phyloP scores from a whole-genome alignment of 257 asterid species.

The Rauvolfia tetraphylla region DNA sequence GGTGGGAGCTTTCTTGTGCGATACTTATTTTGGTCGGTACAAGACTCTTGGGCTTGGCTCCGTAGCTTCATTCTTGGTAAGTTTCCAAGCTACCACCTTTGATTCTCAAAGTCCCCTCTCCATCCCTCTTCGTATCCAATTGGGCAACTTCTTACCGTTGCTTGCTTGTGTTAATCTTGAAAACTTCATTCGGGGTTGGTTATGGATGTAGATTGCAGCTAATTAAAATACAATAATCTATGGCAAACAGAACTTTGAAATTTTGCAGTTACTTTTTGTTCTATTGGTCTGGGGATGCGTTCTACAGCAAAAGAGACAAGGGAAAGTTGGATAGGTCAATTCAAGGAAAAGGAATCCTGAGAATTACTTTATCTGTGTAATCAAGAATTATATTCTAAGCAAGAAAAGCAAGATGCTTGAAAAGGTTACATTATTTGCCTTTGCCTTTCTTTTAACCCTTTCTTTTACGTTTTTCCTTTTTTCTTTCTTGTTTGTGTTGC shows the following conservation, averaged over 20 bases:
- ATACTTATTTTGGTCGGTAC: constrained; percentile 35
- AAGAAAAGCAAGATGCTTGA: no score
- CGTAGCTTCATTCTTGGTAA: constrained; percentile 28
- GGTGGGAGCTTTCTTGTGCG: constrained; percentile 33
- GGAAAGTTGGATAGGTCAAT: background rate
- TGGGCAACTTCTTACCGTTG: no score
- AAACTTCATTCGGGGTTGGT: background rate
- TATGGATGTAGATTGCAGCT: no score
- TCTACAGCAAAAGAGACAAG: background rate
- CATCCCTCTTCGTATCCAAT: background rate
- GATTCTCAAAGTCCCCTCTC: no score
- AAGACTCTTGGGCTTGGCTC: constrained; percentile 28
- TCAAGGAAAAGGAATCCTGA: background rate
- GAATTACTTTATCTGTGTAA: background rate
- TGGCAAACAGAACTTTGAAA: background rate
- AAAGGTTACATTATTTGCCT: no score
- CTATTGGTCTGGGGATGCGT: background rate
- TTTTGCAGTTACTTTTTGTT: background rate
- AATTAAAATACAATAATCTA: no score
- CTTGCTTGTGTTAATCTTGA: background rate
- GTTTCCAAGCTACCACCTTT: background rate
- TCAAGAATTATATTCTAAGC: no score
- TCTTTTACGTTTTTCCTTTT: no score
- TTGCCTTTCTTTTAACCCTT: no score
- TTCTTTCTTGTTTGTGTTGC: no score